Evolutionary conservation across 106 monocot species (phyloP).

Genomic region (Dendrobium chrysotoxum): DNA sequence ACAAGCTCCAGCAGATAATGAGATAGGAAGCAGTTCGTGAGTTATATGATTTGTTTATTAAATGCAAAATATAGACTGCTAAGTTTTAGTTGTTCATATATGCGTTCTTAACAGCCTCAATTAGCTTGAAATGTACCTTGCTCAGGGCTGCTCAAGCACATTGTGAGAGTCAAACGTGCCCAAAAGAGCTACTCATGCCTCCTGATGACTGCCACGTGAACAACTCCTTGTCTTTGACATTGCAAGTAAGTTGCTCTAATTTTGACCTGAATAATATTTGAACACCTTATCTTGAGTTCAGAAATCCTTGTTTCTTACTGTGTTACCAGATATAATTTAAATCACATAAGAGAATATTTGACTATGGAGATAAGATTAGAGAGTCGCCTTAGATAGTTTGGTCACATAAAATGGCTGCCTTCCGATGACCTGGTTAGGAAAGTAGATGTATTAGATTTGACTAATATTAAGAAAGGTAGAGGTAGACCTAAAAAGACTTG

Average conservation of each 20-base stretch:
- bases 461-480: no score
- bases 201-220: conserved; percentile 97
- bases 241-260: conserved; percentile 51
- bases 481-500: no score
- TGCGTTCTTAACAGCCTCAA: not conserved
- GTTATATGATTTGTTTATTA: conserved; percentile 13
- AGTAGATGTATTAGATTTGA: no score
- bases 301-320: not conserved
- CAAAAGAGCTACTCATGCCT: conserved; percentile 71
- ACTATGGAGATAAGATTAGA: not conserved
- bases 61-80: not conserved
- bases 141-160: conserved; percentile 45
- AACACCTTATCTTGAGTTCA: not conserved
- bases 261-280: not conserved
- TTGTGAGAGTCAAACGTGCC: conserved; percentile 82
- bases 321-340: not conserved
- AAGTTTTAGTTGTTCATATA: not conserved
- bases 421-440: no score
- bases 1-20: conserved; percentile 77
- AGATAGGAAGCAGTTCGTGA: conserved; percentile 63
- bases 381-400: no score
- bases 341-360: not conserved
- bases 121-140: conserved; percentile 15
- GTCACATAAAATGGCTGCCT: no score
- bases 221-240: conserved; percentile 68